These are phyloP conservation scores for Metschnikowia corniflorae DNA, from an alignment of 805 yeast species.

Conservation along the genomic window DNA sequence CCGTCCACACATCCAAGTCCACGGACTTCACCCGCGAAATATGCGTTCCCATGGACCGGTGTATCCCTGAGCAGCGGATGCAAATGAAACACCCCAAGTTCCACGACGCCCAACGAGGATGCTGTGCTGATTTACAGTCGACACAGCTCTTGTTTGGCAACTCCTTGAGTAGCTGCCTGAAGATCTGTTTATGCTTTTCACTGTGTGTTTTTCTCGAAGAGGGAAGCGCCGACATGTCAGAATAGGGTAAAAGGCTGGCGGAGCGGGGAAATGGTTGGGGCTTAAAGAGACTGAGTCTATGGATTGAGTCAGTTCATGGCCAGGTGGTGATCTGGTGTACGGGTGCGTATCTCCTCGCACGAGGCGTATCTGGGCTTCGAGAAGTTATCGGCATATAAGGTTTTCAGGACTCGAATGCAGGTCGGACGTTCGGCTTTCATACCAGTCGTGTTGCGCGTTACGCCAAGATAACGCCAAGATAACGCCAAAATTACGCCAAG, in stretches of 20 bases:
- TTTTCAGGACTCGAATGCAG: too few species aligned
- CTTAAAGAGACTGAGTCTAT: too few species aligned
- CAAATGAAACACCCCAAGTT: constrained; percentile 89
- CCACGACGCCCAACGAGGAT: constrained; percentile 99
- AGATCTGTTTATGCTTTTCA: constrained; percentile 62
- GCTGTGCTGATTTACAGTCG: constrained; percentile 84
- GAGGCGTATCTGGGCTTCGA: too few species aligned
- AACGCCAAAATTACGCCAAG: too few species aligned
- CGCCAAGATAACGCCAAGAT: too few species aligned
- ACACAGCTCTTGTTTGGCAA: constrained; percentile 78
- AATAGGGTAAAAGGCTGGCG: neutral
- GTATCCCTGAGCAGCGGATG: constrained; percentile 94
- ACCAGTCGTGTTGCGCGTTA: too few species aligned
- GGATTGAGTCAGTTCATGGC: too few species aligned
- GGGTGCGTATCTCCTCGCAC: too few species aligned
- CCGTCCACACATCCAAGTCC: constrained; percentile 95
- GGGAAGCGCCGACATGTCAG: constrained; percentile 32
- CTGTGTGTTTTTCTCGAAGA: constrained; percentile 44
- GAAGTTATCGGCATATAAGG: too few species aligned
- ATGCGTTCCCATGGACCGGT: constrained; percentile 93
- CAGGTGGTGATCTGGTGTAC: too few species aligned
- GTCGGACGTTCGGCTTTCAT: too few species aligned
- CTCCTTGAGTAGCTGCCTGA: constrained; percentile 73
- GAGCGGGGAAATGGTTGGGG: too few species aligned
- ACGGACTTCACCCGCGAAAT: constrained; percentile 90